These are phyloP conservation scores for Lentithecium fluviatile DNA, from an alignment of 495 filamentous ascomycete species.

Conservation along the genomic window DNA sequence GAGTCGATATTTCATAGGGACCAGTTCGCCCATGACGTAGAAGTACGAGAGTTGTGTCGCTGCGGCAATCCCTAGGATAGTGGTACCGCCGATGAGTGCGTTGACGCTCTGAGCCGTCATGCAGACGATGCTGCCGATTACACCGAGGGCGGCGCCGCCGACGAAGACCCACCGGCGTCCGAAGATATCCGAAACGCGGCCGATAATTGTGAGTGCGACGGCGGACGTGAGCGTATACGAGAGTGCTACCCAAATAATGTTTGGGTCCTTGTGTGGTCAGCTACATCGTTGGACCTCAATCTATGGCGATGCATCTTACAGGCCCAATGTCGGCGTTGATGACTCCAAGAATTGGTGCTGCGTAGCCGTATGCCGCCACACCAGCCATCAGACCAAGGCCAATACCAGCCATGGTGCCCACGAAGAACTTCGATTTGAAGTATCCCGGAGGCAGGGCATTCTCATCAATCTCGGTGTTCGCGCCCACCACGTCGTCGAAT, in stretches of 20 bases:
- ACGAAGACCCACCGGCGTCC: slow-evolving; percentile 39
- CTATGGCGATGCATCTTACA: too few relatives aligned
- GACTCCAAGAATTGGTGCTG: slow-evolving; percentile 26
- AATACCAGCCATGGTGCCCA: slow-evolving; percentile 27
- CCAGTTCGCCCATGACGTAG: slow-evolving; percentile 33
- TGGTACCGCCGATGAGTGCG: slow-evolving; percentile 35
- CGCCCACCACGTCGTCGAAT: background rate
- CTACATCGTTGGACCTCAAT: too few relatives aligned
- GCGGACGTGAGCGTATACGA: slow-evolving; percentile 35
- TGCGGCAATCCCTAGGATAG: slow-evolving; percentile 37
- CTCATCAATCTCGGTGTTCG: slow-evolving; percentile 5
- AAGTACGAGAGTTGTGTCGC: slow-evolving; percentile 31
- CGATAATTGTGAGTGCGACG: slow-evolving; percentile 38
- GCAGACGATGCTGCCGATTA: slow-evolving; percentile 40
- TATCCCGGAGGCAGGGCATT: slow-evolving; percentile 25
- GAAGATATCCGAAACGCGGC: slow-evolving; percentile 41
- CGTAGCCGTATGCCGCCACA: slow-evolving; percentile 26
- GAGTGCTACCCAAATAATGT: slow-evolving; percentile 40
- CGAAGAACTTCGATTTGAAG: slow-evolving; percentile 20
- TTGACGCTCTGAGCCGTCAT: slow-evolving; percentile 34
- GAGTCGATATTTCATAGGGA: slow-evolving; percentile 29
- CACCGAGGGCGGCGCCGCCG: slow-evolving; percentile 27
- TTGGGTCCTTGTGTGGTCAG: too few relatives aligned
- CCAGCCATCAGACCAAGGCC: slow-evolving; percentile 21
- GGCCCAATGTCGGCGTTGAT: slow-evolving; percentile 35